Conservation (phyloP, 2,329 filamentous ascomycete species). For the Scortechinia acanthostroma region DNA sequence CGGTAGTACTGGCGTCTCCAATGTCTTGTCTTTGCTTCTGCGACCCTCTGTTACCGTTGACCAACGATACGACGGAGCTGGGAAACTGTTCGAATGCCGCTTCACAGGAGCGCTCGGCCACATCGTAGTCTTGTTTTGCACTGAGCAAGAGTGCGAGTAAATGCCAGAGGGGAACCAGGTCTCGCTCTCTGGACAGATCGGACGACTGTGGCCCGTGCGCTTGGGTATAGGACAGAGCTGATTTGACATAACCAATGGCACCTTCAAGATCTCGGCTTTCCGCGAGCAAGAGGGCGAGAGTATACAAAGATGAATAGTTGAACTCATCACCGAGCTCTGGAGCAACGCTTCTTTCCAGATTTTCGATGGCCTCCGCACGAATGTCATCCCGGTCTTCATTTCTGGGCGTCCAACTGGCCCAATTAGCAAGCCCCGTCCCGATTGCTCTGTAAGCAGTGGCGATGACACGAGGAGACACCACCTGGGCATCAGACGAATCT, state of each 20-base stretch:
- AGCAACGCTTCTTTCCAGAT: conserved; percentile 38
- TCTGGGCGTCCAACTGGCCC: conserved; percentile 50
- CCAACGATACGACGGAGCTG: conserved; percentile 24
- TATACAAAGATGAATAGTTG: conserved; percentile 44
- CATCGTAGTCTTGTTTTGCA: conserved; percentile 47
- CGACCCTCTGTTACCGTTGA: background rate
- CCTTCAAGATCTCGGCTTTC: conserved; percentile 47
- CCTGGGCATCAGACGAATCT: background rate
- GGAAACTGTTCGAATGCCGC: conserved; percentile 58
- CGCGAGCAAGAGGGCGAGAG: conserved; percentile 47
- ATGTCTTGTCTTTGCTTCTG: background rate
- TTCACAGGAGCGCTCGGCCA: conserved; percentile 48
- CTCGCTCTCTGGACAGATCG: conserved; percentile 1
- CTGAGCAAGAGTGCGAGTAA: conserved; percentile 50
- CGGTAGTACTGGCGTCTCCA: conserved; percentile 3
- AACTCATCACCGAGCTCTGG: conserved; percentile 32
- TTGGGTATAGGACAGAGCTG: conserved; percentile 34
- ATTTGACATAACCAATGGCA: conserved; percentile 47
- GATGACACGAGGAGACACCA: conserved; percentile 32
- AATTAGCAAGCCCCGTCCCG: conserved; percentile 50
- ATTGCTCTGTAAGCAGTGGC: conserved; percentile 47
- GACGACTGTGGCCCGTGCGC: background rate
- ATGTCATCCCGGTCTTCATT: conserved; percentile 39
- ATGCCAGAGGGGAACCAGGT: conserved; percentile 52
- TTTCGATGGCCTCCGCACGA: conserved; percentile 42